Evolutionary conservation across 495 filamentous ascomycete species (phyloP).

Genomic region (Articulospora tetracladia): DNA sequence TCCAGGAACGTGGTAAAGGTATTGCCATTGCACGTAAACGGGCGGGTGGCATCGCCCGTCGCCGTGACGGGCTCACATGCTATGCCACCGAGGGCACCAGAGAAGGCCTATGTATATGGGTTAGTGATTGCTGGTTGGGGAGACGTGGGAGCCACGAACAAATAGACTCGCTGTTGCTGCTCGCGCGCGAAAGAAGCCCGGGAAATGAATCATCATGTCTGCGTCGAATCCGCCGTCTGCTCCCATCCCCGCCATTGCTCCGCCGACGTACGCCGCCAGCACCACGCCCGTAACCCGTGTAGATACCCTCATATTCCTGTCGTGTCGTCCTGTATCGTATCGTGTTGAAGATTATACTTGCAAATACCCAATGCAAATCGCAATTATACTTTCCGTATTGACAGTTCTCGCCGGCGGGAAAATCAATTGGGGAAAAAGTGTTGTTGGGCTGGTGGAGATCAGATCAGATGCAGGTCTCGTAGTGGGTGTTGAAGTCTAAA

Average conservation of each 20-base stretch:
- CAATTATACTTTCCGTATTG: neutral
- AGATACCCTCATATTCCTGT: neutral
- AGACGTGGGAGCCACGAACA: neutral
- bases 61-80: constrained; percentile 41
- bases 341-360: neutral
- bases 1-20: constrained; percentile 43
- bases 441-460: neutral
- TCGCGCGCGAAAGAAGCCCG: neutral
- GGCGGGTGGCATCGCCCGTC: constrained; percentile 35
- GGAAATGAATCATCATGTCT: neutral
- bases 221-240: neutral
- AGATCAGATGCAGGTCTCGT: neutral
- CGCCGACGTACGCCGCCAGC: neutral
- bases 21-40: constrained; percentile 48
- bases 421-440: neutral
- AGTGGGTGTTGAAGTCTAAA: neutral
- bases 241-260: neutral
- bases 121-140: neutral
- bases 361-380: neutral
- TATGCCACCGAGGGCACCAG: constrained; percentile 43
- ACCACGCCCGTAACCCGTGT: neutral
- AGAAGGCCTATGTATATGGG: constrained; percentile 37
- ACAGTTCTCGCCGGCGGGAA: too few relatives aligned
- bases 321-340: neutral
- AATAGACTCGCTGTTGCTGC: neutral